These are phyloP conservation scores for Schizothecium vesticola DNA, from an alignment of 495 filamentous ascomycete genomes.

Conservation along the genomic window DNA sequence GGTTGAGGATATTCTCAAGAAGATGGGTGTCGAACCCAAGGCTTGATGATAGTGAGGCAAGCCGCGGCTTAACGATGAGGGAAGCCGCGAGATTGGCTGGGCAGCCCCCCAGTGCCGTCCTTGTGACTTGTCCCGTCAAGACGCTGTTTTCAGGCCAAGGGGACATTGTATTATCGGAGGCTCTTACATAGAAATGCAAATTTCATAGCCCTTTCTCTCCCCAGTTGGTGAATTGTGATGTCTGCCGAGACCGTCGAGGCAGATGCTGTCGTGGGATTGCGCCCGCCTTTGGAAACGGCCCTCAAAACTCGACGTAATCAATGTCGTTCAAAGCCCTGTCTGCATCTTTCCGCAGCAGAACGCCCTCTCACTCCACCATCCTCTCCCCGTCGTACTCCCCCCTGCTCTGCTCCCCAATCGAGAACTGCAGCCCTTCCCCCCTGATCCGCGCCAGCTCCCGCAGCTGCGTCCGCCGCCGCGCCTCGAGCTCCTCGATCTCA, in stretches of 20 bases:
- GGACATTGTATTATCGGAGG: not conserved
- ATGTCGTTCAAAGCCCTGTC: not conserved
- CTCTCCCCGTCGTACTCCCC: constrained; percentile 15
- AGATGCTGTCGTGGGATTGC: not conserved
- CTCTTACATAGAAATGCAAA: not conserved
- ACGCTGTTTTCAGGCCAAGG: not conserved
- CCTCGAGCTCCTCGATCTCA: constrained; percentile 74
- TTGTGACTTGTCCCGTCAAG: not conserved
- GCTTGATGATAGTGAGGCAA: not conserved
- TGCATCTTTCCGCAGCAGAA: not conserved
- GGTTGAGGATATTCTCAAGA: constrained; percentile 63
- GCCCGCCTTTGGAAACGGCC: not conserved
- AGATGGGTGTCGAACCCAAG: constrained; percentile 40
- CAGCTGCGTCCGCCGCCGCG: constrained; percentile 54
- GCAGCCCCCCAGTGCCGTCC: not conserved
- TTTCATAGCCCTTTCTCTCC: not conserved
- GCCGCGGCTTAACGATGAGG: not conserved
- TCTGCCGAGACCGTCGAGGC: not conserved
- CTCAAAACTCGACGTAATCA: not conserved
- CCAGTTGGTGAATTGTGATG: not conserved
- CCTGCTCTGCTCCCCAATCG: constrained; percentile 2
- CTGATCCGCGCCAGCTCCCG: constrained; percentile 44
- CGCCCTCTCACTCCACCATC: constrained; percentile 19
- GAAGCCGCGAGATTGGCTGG: not conserved
- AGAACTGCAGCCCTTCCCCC: constrained; percentile 38